phyloP scores from a whole-genome alignment of 2,329 filamentous ascomycete genomes.

The Thyridium curvatum region DNA sequence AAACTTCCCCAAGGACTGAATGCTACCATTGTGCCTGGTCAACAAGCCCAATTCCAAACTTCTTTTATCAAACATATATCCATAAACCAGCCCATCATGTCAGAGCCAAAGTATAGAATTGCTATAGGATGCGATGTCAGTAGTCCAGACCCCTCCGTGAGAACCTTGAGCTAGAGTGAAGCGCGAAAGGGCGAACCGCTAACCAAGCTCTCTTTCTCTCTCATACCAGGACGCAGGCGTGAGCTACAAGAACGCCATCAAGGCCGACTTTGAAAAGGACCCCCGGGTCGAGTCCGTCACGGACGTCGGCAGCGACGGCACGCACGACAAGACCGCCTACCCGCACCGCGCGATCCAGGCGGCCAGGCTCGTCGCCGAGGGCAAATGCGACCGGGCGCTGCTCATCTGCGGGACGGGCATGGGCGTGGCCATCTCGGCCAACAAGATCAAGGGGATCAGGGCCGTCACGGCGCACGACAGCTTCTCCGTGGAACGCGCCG shows the following conservation, averaged over 20 bases:
- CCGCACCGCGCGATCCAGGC: constrained; percentile 53
- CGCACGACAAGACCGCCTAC: constrained; percentile 73
- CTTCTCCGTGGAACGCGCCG: constrained; percentile 74
- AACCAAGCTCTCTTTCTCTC: not conserved
- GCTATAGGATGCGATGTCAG: no score
- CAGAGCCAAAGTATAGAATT: no score
- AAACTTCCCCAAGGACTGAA: no score
- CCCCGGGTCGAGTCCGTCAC: constrained; percentile 59
- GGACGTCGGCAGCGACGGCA: constrained; percentile 66
- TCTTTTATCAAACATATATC: no score
- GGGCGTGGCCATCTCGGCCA: constrained; percentile 82
- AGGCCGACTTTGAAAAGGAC: constrained; percentile 62
- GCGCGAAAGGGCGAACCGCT: no score
- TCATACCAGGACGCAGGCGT: constrained; percentile 59
- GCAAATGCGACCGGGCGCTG: constrained; percentile 50
- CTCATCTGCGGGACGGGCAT: constrained; percentile 83
- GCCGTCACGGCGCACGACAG: constrained; percentile 88
- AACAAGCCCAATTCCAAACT: no score
- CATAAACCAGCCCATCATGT: no score
- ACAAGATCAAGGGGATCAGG: constrained; percentile 77
- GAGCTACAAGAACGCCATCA: constrained; percentile 73
- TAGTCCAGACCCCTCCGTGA: no score
- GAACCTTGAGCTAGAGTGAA: no score
- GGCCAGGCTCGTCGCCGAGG: constrained; percentile 10
- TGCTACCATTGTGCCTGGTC: no score